phyloP scores from a whole-genome alignment of 228 moss, liverwort and hornwort genomes.

The Sphagnum magellanicum region DNA sequence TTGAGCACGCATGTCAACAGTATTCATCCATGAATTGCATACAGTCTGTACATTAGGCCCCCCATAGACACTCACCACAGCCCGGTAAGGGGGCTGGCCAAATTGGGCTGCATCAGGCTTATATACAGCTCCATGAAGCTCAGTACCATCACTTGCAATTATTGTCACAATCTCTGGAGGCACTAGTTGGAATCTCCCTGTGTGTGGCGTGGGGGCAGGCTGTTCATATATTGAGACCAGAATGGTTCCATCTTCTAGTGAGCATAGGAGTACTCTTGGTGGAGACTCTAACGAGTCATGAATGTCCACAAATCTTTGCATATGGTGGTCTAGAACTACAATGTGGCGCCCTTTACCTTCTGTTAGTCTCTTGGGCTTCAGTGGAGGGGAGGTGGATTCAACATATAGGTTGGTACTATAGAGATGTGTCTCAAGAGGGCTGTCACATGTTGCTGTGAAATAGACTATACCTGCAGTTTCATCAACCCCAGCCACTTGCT shows the following conservation, averaged over 20 bases:
- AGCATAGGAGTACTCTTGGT: constrained; percentile 80
- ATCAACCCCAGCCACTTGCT: constrained; percentile 90
- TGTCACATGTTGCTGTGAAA: constrained; percentile 80
- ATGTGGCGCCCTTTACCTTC: constrained; percentile 64
- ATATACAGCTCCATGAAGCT: constrained; percentile 85
- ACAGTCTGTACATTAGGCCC: constrained; percentile 99
- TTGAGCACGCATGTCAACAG: constrained; percentile 99
- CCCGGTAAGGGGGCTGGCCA: constrained; percentile 85
- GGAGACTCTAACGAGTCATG: constrained; percentile 93
- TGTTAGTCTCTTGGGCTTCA: constrained; percentile 78
- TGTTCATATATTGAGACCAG: constrained; percentile 93
- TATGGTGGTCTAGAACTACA: constrained; percentile 95
- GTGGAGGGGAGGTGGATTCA: constrained; percentile 54
- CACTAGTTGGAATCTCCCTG: constrained; percentile 65
- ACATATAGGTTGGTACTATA: constrained; percentile 72
- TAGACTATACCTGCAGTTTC: constrained; percentile 84
- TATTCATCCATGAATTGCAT: constrained; percentile 99
- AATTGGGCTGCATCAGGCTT: constrained; percentile 85
- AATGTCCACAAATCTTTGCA: constrained; percentile 96
- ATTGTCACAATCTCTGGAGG: constrained; percentile 78
- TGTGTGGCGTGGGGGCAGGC: constrained; percentile 79
- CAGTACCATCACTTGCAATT: constrained; percentile 71
- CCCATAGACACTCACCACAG: constrained; percentile 97
- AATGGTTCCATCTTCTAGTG: constrained; percentile 72
- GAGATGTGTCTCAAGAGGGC: constrained; percentile 92